Conservation (phyloP, 371 early-diverging fungal genomes). For the Nematocida sp. region DNA sequence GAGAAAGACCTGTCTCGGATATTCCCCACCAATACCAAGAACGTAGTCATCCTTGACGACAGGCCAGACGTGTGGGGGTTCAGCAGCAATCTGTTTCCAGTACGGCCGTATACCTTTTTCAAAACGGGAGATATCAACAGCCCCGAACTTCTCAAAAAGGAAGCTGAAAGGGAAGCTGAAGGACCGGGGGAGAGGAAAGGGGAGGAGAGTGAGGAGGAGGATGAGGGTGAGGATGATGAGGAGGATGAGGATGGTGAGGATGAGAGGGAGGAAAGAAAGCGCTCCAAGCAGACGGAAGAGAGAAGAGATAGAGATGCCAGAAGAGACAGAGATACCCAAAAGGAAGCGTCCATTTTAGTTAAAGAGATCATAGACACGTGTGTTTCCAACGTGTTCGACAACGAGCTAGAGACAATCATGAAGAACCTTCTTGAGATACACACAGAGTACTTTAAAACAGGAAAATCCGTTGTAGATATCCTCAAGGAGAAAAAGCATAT, state of each 20-base stretch:
- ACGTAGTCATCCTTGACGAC: conserved; percentile 94
- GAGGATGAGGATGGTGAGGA: neutral
- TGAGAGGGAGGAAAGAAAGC: neutral
- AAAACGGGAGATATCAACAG: conserved; percentile 59
- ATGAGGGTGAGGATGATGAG: neutral
- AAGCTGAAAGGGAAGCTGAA: neutral
- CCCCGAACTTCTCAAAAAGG: conserved; percentile 35
- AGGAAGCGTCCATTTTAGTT: neutral
- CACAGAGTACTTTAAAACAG: conserved; percentile 27
- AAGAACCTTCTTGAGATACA: conserved; percentile 26
- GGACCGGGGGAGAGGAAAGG: neutral
- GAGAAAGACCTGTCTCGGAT: conserved; percentile 77
- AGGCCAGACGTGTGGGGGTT: conserved; percentile 86
- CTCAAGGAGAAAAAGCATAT: conserved; percentile 35
- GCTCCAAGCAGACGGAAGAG: neutral
- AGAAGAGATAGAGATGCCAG: neutral
- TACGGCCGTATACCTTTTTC: conserved; percentile 58
- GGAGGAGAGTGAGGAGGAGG: neutral
- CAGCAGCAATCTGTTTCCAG: conserved; percentile 52
- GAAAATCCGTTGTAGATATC: conserved; percentile 28
- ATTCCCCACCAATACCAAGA: conserved; percentile 84
- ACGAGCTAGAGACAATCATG: conserved; percentile 31
- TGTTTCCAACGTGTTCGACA: conserved; percentile 21
- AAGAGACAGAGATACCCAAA: neutral
- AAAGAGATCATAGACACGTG: conserved; percentile 3